Evolutionary conservation across 2,329 filamentous ascomycete genomes (phyloP).

Genomic region (Diaporthe helianthi): DNA sequence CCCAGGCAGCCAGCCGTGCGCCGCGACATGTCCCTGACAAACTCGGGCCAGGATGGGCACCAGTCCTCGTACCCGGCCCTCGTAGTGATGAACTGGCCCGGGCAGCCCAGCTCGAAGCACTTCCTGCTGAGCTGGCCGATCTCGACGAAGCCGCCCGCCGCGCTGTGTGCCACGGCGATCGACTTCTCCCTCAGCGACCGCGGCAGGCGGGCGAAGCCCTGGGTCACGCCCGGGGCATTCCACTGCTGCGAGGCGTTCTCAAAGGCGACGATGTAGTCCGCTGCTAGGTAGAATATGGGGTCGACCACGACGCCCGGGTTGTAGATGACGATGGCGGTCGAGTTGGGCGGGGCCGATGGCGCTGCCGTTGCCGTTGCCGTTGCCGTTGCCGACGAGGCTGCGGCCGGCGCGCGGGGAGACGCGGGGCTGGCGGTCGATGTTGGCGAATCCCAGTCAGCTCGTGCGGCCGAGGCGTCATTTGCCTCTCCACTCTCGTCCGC

Average conservation of each 20-base stretch:
- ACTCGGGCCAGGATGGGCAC: slow-evolving; percentile 36
- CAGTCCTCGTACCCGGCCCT: slow-evolving; percentile 36
- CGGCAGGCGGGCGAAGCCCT: slow-evolving; percentile 34
- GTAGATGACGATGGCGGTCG: slow-evolving; percentile 44
- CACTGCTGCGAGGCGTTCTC: slow-evolving; percentile 42
- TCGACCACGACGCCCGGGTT: slow-evolving; percentile 54
- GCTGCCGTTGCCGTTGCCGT: neutral
- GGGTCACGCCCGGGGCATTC: slow-evolving; percentile 34
- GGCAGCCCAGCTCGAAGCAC: slow-evolving; percentile 33
- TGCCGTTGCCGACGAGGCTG: slow-evolving; percentile 20
- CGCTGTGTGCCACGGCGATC: slow-evolving; percentile 37
- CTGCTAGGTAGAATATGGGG: slow-evolving; percentile 47
- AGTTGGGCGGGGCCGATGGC: slow-evolving; percentile 4
- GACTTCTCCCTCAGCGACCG: slow-evolving; percentile 30
- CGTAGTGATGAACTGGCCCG: slow-evolving; percentile 37
- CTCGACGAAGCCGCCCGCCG: slow-evolving; percentile 17
- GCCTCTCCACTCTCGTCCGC: neutral
- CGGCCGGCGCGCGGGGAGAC: slow-evolving; percentile 13
- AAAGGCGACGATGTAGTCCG: slow-evolving; percentile 54
- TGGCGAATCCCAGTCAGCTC: neutral
- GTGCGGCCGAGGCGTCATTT: neutral
- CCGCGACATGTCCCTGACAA: slow-evolving; percentile 33
- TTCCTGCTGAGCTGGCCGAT: slow-evolving; percentile 30
- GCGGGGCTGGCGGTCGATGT: slow-evolving; percentile 27
- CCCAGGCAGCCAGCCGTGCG: slow-evolving; percentile 20